Conservation (phyloP, 768 basidiomycete genomes). For the Tulasnella sp. region DNA sequence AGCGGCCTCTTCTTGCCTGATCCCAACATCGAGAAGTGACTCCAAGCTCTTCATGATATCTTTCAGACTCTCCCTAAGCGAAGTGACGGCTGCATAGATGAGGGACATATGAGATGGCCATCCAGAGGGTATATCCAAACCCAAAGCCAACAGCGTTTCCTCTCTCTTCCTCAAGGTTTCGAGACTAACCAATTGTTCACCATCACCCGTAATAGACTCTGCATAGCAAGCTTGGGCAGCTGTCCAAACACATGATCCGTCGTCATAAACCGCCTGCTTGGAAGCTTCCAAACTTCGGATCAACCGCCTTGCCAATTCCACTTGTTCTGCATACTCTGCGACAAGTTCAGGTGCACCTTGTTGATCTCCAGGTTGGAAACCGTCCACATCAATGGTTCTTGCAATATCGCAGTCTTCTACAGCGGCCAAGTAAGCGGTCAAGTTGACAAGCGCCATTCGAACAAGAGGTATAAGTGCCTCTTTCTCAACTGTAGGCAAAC, state of each 20-base stretch:
- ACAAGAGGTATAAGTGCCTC: slow-evolving; percentile 24
- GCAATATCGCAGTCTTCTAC: slow-evolving; percentile 66
- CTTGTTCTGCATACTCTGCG: slow-evolving; percentile 40
- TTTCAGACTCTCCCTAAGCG: neutral
- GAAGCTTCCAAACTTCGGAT: slow-evolving; percentile 57
- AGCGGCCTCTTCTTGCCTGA: slow-evolving; percentile 1
- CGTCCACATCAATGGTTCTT: slow-evolving; percentile 71
- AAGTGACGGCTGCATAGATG: neutral
- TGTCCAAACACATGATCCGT: slow-evolving; percentile 46
- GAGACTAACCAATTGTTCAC: neutral
- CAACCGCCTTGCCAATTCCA: slow-evolving; percentile 53
- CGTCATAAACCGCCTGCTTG: slow-evolving; percentile 64
- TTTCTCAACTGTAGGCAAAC: slow-evolving; percentile 22
- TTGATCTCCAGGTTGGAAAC: slow-evolving; percentile 21
- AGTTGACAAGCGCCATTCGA: slow-evolving; percentile 39
- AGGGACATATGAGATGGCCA: neutral
- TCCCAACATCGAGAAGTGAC: slow-evolving; percentile 3
- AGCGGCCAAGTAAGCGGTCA: slow-evolving; percentile 45
- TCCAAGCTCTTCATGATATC: slow-evolving; percentile 5
- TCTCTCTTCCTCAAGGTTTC: too few relatives aligned
- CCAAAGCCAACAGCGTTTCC: too few relatives aligned
- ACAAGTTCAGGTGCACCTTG: neutral
- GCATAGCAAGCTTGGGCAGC: slow-evolving; percentile 35
- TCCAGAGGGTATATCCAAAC: neutral
- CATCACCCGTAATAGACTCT: neutral